Percentiles rank a stretch among this genome's conserved stretches.
These are phyloP conservation scores for Nothopassalora personata DNA, from an alignment of 2,329 filamentous ascomycete species.

Conservation along the genomic window DNA sequence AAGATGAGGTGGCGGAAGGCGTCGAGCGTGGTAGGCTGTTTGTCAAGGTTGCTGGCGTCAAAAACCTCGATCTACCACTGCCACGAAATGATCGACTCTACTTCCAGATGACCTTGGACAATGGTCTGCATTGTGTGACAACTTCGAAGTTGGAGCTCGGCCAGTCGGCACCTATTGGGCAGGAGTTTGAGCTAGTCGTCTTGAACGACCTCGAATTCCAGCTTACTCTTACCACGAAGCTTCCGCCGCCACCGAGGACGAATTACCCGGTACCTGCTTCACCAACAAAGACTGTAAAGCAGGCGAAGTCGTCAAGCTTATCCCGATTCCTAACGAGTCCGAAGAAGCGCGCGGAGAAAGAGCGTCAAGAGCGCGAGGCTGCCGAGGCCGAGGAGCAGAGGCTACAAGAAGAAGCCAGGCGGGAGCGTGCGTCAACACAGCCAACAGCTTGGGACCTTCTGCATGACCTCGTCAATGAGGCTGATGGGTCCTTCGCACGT, in stretches of 20 bases:
- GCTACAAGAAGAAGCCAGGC: constrained; percentile 37
- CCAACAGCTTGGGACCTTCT: constrained; percentile 80
- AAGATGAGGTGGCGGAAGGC: constrained; percentile 60
- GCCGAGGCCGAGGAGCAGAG: constrained; percentile 56
- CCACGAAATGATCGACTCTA: constrained; percentile 85
- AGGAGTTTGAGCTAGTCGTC: constrained; percentile 96
- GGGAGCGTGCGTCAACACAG: constrained; percentile 55
- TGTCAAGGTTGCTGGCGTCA: constrained; percentile 97
- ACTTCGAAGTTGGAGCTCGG: constrained; percentile 92
- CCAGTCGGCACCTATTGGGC: constrained; percentile 86
- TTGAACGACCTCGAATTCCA: constrained; percentile 98
- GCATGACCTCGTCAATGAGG: constrained; percentile 73
- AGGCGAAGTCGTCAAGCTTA: constrained; percentile 78
- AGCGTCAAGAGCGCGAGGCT: constrained; percentile 76
- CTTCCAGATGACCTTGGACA: constrained; percentile 97
- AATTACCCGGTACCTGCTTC: constrained; percentile 44
- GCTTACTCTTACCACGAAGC: constrained; percentile 89
- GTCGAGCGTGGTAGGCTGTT: constrained; percentile 87
- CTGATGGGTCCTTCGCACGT: constrained; percentile 89
- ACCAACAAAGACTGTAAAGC: constrained; percentile 59
- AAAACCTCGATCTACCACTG: constrained; percentile 86
- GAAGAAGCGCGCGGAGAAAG: constrained; percentile 93
- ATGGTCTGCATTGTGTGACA: constrained; percentile 94
- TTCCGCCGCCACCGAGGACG: constrained; percentile 52
- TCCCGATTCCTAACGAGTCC: constrained; percentile 89